Evolutionary conservation across 306 rosid species (phyloP).

Genomic region (Pyrus pyrifolia): DNA sequence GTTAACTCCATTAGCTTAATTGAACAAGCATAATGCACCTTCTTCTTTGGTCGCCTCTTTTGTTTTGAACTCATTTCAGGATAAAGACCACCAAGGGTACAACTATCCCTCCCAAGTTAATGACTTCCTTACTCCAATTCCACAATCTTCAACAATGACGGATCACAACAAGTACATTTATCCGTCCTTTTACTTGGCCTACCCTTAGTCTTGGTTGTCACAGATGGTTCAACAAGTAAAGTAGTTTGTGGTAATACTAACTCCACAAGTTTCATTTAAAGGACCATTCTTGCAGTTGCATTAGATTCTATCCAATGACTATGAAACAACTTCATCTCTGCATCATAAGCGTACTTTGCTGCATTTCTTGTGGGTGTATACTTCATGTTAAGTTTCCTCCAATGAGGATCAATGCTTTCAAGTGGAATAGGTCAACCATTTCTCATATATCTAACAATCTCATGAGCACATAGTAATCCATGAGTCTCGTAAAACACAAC

Average conservation of each 20-base stretch:
- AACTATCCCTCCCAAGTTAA: background rate
- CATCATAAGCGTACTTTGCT: background rate
- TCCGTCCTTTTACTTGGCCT: background rate
- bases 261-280: background rate
- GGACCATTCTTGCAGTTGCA: background rate
- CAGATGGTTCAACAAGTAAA: background rate
- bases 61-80: background rate
- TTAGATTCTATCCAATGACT: background rate
- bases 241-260: no score
- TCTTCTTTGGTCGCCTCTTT: background rate
- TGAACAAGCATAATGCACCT: background rate
- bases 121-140: background rate
- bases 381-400: background rate
- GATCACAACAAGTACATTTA: background rate
- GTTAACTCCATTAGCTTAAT: background rate
- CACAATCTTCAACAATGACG: background rate
- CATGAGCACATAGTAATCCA: slow-evolving; percentile 6
- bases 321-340: background rate
- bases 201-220: background rate
- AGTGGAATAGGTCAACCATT: background rate
- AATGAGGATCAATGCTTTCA: background rate
- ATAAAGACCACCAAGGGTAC: background rate
- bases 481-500: background rate
- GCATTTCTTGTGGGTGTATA: background rate
- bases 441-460: background rate